Conservation (phyloP, 257 asterid genomes). For the Solanum dulcamara region DNA sequence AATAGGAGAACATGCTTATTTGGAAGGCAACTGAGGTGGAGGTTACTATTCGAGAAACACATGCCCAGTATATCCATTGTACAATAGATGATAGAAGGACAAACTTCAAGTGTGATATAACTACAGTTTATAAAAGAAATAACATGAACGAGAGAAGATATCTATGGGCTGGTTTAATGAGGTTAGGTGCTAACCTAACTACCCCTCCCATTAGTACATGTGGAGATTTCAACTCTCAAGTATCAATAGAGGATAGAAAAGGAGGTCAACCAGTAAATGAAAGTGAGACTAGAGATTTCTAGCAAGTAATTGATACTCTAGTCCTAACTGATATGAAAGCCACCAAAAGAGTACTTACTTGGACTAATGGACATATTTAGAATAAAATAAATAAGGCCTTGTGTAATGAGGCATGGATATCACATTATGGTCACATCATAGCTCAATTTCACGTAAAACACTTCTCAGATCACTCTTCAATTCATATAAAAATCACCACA, state of each 20-base stretch:
- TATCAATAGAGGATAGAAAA: no score
- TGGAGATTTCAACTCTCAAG: neutral
- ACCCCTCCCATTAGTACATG: neutral
- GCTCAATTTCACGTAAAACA: neutral
- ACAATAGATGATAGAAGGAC: no score
- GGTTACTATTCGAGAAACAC: no score
- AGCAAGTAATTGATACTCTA: neutral
- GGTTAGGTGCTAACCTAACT: neutral
- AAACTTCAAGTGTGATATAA: no score
- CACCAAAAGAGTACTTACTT: neutral
- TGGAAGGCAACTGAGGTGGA: no score
- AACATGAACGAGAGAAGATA: no score
- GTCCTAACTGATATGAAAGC: neutral
- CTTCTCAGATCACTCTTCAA: neutral
- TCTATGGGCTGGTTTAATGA: no score
- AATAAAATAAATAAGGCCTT: neutral
- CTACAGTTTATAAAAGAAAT: no score
- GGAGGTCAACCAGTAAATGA: neutral
- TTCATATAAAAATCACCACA: neutral
- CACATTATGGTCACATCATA: neutral
- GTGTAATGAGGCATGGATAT: neutral
- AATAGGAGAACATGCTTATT: neutral
- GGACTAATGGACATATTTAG: neutral
- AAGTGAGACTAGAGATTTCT: neutral
- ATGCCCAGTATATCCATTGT: no score